Evolutionary conservation across 1,139 yeast species (phyloP), one percentile per base, ranked within the genome.

Genomic region (Blastobotrys persicus): DNA sequence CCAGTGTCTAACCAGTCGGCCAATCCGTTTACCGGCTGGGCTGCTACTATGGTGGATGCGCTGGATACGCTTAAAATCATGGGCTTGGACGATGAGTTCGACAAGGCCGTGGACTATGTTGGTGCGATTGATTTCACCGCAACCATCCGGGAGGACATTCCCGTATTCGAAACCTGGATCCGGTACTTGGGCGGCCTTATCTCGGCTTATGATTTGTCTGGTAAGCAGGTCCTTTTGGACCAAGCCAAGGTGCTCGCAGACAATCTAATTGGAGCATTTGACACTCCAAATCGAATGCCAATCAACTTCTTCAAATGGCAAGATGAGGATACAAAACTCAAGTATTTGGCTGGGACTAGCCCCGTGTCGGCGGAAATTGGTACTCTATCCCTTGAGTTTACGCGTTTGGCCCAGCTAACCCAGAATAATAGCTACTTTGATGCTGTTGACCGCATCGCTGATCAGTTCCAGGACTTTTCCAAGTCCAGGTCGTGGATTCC

Each of bases 151-250:
- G 62, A 65, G 11, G 65, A 67, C 31, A 80, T 84, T 47, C 86
- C 86, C 48, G 72, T 85, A n/a, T 82, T 85, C 61, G 92, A 85
- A 60, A 80, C 88, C 33, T 79, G 83, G 23, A 82, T 83, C 51
- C 72, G 91, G 51, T 80, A 81, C 69, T 69, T 86, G 46, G 94
- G 92, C 9, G 92, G 94, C 0, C 71, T 86, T 38, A 62, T 86
- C 32, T 76, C 88, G 1, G 88, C 87, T 0, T 83, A 78, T 63
- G 91, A 85, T 51, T 67, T 86, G 38, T 77, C 87, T 0, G 83
- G 80, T 40, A 77, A 77, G 51, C 46, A 44, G 14, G 56, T 77
- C 5, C 73, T 82, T 44, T 69, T 85, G 45, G 76, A 71, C 42
- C 75, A 77, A 55, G 88, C 89, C 0, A 77, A 72, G 18, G 81